These are phyloP conservation scores for Blastobotrys terrestris DNA, from an alignment of 805 yeast species.

Conservation along the genomic window DNA sequence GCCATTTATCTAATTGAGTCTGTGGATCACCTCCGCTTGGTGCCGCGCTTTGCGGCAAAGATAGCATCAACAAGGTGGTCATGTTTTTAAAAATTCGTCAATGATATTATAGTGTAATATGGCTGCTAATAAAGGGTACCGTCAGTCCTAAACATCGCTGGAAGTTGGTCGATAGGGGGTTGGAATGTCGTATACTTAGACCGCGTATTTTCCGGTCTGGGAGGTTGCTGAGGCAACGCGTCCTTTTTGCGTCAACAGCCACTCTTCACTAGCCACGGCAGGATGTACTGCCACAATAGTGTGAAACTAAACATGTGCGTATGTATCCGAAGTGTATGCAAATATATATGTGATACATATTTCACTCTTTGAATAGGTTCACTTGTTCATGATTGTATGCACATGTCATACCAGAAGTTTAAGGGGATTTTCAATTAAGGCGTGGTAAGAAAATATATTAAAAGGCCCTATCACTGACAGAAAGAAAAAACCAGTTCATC, in stretches of 20 bases:
- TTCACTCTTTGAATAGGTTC: no score
- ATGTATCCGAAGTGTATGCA: no score
- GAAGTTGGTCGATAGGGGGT: not conserved
- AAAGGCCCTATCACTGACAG: no score
- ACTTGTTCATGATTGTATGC: no score
- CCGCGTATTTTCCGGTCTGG: not conserved
- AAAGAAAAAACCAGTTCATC: no score
- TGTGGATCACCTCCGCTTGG: conserved; percentile 35
- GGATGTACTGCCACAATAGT: not conserved
- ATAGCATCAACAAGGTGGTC: conserved; percentile 36
- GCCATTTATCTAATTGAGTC: conserved; percentile 32
- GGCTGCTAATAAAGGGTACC: not conserved
- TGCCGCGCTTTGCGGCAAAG: conserved; percentile 43
- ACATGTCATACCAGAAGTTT: no score
- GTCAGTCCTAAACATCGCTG: not conserved
- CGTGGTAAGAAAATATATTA: no score
- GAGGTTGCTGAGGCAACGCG: not conserved
- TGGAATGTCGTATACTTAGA: not conserved
- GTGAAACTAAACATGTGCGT: no score
- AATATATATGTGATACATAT: no score
- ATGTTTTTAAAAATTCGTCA: not conserved
- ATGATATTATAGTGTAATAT: not conserved
- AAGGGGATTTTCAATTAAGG: no score
- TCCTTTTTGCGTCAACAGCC: not conserved
- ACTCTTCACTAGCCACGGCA: no score